Evolutionary conservation across 2,329 filamentous ascomycete genomes (phyloP), one percentile per base, ranked within the genome.

Genomic region (Xylaria sp.): DNA sequence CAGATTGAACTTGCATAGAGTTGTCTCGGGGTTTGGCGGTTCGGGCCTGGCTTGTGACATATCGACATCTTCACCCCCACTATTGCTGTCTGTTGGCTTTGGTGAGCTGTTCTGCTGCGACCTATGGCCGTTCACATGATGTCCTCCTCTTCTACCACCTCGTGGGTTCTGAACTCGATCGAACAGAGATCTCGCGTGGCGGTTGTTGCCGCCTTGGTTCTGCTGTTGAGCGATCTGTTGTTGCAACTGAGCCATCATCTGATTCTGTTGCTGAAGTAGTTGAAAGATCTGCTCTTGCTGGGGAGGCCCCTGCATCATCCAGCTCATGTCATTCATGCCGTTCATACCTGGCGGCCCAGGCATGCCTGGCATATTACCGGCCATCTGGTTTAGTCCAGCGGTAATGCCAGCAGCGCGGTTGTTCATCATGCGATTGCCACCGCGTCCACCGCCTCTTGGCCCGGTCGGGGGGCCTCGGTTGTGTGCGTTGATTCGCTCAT

Each of bases 1-100:
- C 55, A 95, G 81, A 78, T 98, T 97, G 81, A 88, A 99, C 72
- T 90, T 92, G 85, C 95, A 99, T 64, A 94, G 81, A 13, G 83
- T 90, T 49, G 91, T 86, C 5, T 87, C 83, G n/a, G 81, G 79
- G 71, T 82, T 86, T 37, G 73, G 83, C 69, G 76, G 80, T 78
- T 81, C 87, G 73, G 77, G 85, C 77, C 78, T 81, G 67, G 75
- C 74, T 54, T 79, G 80, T 3, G 79, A 77, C 81, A 87, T 87
- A 47, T 92, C 89, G 23, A 88, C 81, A 63, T 93, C 90, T 75
- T 84, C 84, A 53, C 78, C 80, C 31, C 81, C 81, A 13, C 71
- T 74, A 21, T 71, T 75, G 4, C 65, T 68, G n/a, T 78, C 77
- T 58, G 72, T 69, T 19, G 70, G 69, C 47, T 78, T 76, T 41